These are phyloP conservation scores for Oryza longistaminata DNA, from an alignment of 176 grass and related monocot species.

Conservation along the genomic window DNA sequence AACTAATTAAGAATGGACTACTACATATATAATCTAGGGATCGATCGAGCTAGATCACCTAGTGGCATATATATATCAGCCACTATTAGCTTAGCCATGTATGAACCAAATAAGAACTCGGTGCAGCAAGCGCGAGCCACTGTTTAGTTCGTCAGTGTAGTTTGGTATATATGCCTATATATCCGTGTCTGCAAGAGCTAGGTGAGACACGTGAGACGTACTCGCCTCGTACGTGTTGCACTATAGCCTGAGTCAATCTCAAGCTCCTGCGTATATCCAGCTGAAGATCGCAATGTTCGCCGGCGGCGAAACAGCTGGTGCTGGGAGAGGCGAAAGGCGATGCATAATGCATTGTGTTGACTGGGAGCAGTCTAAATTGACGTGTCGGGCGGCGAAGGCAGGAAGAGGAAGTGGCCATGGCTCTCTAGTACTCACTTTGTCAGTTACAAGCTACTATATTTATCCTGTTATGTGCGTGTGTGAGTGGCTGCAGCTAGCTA, in stretches of 20 bases:
- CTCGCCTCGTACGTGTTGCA: conserved; percentile 3
- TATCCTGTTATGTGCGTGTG: conserved; percentile 23
- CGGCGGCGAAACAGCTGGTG: conserved; percentile 7
- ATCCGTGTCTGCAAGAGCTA: neutral
- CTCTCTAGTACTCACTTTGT: neutral
- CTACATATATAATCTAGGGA: neutral
- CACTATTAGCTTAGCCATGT: neutral
- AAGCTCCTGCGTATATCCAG: conserved; percentile 23
- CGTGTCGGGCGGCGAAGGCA: conserved; percentile 22
- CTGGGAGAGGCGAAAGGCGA: neutral
- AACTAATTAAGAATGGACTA: neutral
- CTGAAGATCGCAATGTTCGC: neutral
- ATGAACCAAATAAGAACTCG: conserved; percentile 25
- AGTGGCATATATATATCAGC: neutral
- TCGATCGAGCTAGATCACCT: neutral
- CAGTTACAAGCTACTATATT: neutral
- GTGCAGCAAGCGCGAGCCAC: neutral
- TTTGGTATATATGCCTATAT: neutral
- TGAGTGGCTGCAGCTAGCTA: conserved; percentile 16
- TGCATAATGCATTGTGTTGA: conserved; percentile 36
- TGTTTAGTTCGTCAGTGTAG: neutral
- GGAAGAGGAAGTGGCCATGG: conserved; percentile 20
- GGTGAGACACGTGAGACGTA: neutral
- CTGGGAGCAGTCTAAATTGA: conserved; percentile 12
- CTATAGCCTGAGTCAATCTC: neutral